Evolutionary conservation across 345 rosid species (phyloP), one percentile per base, ranked within the genome.

Genomic region (Corchorus capsularis): DNA sequence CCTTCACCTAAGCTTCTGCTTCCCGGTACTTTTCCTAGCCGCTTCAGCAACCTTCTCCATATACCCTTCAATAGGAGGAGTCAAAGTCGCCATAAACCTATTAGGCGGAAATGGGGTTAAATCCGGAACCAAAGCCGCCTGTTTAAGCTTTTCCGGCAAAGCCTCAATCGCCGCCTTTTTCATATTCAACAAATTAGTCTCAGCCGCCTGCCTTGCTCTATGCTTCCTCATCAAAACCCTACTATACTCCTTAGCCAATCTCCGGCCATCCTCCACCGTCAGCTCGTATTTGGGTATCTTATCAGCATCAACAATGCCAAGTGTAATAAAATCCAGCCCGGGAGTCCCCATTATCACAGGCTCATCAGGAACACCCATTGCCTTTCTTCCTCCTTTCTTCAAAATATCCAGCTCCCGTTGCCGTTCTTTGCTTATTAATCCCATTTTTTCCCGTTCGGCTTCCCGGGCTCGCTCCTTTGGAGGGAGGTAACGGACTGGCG

Each of bases 21-120:
- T 89, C 27, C 88, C 85, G 1, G 93, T 81, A 62, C 92, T 86
- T 81, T 84, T 79, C 90, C 72, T 88, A 0, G 98, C 86, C 0
- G 99, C 99, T 74, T 93, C 99, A 79, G 78, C 91, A 22, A 96
- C 86, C 87, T 91, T 89, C 78, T 96, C 94, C 49, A 89, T 88
- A 74, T 96, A 93, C 63, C 98, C 98, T 82, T 93, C 96, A 80
- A 93, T 96, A 3, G 99, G 98, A 4, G 98, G 97, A n/a, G 98
- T 93, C 71, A 96, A 87, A 1, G 97, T 87, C 0, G 98, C 94
- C 98, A 92, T 89, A 69, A 88, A 89, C 74, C 96, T 83, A 72
- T 87, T 86, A 0, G 81, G 86, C 0, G 99, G 98, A 73, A 91
- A 91, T 0, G 97, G 97, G 8, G 93, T 77, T 79, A 85, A 80